Evolutionary conservation across 2,329 filamentous ascomycete genomes (phyloP), one percentile per base, ranked within the genome.

Genomic region (Pseudodiploospora longispora): DNA sequence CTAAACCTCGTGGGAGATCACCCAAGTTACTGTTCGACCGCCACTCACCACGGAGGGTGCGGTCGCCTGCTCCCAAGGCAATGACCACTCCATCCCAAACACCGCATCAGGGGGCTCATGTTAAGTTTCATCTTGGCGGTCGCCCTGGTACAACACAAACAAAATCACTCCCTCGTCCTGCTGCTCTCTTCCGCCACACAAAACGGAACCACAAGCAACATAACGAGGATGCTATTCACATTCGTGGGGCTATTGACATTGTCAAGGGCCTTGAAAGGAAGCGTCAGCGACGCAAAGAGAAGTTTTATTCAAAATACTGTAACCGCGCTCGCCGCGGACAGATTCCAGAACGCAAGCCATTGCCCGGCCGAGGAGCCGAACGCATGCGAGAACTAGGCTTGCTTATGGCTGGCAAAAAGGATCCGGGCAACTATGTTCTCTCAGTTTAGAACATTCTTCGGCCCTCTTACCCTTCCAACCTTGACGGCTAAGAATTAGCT

Each of bases 191-290:
- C 61, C 78, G 72, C 32, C 70, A 74, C 38, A 61, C 70, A 55
- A 66, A 72, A 55, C 64, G 70, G 42, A 57, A 66, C 42, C 51
- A 57, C 47, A 65, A 68, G 46, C 47, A 52, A 10, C 46, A 50
- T 6, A 50, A 56, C 30, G 54, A 60, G 5, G 58, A 59, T 40
- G 75, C 83, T 41, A 68, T 80, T 36, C 88, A 93, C 51, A 78
- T 87, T 7, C 85, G 93, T 50, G 88, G 89, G n/a, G 90, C 93
- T 32, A 94, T 98, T 53, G 93, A 97, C 64, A 98, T 96, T 49
- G 87, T 96, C 65, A 95, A 95, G 64, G 93, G 93, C 6, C 77
- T 98, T 1, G 93, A 98, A 69, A 84, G 87, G 66, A 97, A 95
- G 70, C 84, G 90, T 28, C 87, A 93, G 68, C 83, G 93, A 52